phyloP scores from a whole-genome alignment of 192 early-diverging fungal species.

The Piromyces finnis region DNA sequence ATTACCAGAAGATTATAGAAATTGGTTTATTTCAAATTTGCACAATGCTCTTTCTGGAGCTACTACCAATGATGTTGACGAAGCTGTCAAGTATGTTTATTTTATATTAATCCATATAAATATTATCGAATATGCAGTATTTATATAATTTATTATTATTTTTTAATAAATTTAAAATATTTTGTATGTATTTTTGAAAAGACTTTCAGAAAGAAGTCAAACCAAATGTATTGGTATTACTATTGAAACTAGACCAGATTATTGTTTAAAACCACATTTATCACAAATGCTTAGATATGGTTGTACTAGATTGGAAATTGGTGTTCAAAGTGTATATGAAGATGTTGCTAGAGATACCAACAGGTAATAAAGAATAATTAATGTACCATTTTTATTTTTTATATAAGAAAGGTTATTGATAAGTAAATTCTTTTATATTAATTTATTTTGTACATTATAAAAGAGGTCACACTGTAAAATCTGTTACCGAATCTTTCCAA shows the following conservation, averaged over 20 bases:
- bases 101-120: no score
- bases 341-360: slow-evolving; percentile 99
- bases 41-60: slow-evolving; percentile 93
- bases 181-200: slow-evolving; percentile 4
- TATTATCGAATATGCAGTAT: no score
- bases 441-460: no score
- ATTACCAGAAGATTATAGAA: slow-evolving; percentile 79
- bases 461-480: slow-evolving; percentile 91
- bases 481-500: slow-evolving; percentile 95
- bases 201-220: slow-evolving; percentile 84
- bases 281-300: slow-evolving; percentile 97
- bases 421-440: no score
- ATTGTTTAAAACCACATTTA: slow-evolving; percentile 92
- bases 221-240: slow-evolving; percentile 99
- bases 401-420: no score
- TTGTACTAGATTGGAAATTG: slow-evolving; percentile 93
- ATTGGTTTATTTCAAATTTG: slow-evolving; percentile 94
- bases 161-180: not conserved
- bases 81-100: slow-evolving; percentile 73
- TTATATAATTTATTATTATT: not conserved
- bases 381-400: no score
- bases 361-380: slow-evolving; percentile 12
- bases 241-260: slow-evolving; percentile 96
- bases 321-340: slow-evolving; percentile 98
- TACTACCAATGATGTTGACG: slow-evolving; percentile 76